Evolutionary conservation across 2,329 filamentous ascomycete species (phyloP).

Genomic region (Ophiostoma pallidulum): DNA sequence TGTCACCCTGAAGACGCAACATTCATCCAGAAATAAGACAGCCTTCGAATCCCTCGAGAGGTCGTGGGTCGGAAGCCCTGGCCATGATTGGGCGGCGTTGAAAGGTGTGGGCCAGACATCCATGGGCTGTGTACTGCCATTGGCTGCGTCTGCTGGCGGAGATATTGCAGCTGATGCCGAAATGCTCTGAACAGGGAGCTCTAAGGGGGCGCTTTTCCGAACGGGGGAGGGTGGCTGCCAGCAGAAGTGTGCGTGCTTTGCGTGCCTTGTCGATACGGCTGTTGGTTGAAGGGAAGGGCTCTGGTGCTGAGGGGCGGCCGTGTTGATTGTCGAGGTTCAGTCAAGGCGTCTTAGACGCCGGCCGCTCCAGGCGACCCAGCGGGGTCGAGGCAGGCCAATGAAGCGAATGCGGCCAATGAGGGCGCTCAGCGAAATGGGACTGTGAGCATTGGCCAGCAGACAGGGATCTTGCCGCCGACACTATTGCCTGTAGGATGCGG

Average conservation of each 20-base stretch:
- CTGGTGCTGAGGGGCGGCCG: not conserved
- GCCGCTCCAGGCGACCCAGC: not conserved
- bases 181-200: no score
- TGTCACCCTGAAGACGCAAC: not conserved
- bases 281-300: not conserved
- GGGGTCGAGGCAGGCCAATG: not conserved
- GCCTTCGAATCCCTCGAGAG: not conserved
- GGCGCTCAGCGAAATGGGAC: not conserved
- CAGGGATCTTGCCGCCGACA: conserved; percentile 7
- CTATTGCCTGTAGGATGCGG: not conserved
- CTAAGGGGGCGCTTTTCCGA: no score
- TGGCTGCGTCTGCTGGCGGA: not conserved
- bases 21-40: not conserved
- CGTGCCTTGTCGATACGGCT: not conserved
- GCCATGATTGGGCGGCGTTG: not conserved
- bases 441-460: not conserved
- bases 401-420: conserved; percentile 6
- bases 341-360: conserved; percentile 6
- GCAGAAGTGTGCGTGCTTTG: not conserved
- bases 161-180: not conserved
- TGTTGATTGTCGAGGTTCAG: not conserved
- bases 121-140: not conserved
- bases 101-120: not conserved
- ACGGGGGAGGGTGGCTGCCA: no score
- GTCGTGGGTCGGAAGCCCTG: not conserved